Evolutionary conservation across 2,329 filamentous ascomycete genomes (phyloP).

Genomic region (Aspergillus sp.): DNA sequence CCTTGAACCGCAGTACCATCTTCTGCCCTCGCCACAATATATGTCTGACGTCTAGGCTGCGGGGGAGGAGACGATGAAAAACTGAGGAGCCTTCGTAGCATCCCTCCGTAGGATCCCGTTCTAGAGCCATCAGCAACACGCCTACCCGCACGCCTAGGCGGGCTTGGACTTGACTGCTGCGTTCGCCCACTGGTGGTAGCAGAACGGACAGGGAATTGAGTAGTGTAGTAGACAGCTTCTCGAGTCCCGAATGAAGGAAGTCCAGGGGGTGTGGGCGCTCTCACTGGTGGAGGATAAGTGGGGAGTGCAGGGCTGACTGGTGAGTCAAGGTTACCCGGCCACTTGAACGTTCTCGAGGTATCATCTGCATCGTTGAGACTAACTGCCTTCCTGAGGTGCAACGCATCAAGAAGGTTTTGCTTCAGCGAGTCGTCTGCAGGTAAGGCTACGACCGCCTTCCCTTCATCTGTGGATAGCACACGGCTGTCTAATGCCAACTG

Average conservation of each 20-base stretch:
- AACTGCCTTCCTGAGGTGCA: slow-evolving; percentile 24
- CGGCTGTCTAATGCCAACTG: slow-evolving; percentile 19
- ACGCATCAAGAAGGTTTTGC: neutral
- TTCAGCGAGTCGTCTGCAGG: neutral
- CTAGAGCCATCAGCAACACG: slow-evolving; percentile 7
- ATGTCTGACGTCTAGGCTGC: slow-evolving; percentile 19
- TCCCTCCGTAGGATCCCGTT: slow-evolving; percentile 25
- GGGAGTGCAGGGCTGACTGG: slow-evolving; percentile 38
- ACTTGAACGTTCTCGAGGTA: slow-evolving; percentile 23
- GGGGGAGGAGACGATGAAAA: slow-evolving; percentile 21
- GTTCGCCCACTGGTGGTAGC: slow-evolving; percentile 10
- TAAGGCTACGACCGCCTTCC: neutral
- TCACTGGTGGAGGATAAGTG: slow-evolving; percentile 39
- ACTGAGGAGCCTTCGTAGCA: slow-evolving; percentile 36
- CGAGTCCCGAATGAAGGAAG: slow-evolving; percentile 47
- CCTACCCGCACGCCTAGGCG: neutral
- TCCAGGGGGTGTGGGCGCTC: slow-evolving; percentile 47
- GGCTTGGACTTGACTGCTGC: slow-evolving; percentile 7
- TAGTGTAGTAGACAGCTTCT: slow-evolving; percentile 40
- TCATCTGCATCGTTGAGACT: slow-evolving; percentile 30
- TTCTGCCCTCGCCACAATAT: slow-evolving; percentile 38
- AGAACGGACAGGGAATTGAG: slow-evolving; percentile 27
- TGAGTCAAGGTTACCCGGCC: slow-evolving; percentile 27
- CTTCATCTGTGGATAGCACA: neutral
- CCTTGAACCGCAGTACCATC: slow-evolving; percentile 46